Base-by-base conservation (phyloP, 352 stramenopile species). In the Peronospora destructor region DNA sequence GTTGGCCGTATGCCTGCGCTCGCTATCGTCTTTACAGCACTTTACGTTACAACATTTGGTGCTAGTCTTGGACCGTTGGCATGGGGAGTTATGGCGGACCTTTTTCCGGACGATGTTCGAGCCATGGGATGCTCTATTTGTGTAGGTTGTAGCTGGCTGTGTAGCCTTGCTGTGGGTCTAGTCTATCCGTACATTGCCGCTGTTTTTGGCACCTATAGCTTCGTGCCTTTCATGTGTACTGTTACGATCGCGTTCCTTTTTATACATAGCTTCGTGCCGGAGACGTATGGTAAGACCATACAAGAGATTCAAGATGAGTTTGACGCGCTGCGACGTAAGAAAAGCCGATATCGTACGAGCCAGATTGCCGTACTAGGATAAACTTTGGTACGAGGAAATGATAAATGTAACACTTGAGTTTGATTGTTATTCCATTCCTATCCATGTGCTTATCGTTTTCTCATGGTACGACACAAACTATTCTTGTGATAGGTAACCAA, bases 301-400 rank as follows among this genome's bases (percentile, higher is more conserved):
- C 62, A 84, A 16, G 72, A 82, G 40, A 87, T 87, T 45, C 73
- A 82, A 25, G 53, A 55, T 29, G 61, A 65, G 38, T 84, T 84
- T 49, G 51, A 60, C 13, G 40, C 41, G 16, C 26, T 30, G 11
- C 33, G 44, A 17, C 14, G 53, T 9, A 48, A 35, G 13, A 65
- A 57, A 21, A 30, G 1, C 10, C 38, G 29, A 3, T 30, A 53
- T 34, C 44, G 41, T 19, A 52, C 40, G 19, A 62, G 53, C 42
- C 46, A 61, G 28, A 66, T 66, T 26, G 51, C 58, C 33, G 46
- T 66, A 13, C 46, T 66, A 2, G 56, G 35, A 40, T 64, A 55
- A 45, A 45, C 47, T 62, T 26, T 6, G 4, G 19, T 21, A 26
- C 23, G 23, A 26, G 2, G 2, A 6, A 21, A 6, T 30, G 8